Percentiles rank a stretch among this genome's conserved stretches.
phyloP scores from a whole-genome alignment of 129 eudicot genomes.

The Logfia minima region DNA sequence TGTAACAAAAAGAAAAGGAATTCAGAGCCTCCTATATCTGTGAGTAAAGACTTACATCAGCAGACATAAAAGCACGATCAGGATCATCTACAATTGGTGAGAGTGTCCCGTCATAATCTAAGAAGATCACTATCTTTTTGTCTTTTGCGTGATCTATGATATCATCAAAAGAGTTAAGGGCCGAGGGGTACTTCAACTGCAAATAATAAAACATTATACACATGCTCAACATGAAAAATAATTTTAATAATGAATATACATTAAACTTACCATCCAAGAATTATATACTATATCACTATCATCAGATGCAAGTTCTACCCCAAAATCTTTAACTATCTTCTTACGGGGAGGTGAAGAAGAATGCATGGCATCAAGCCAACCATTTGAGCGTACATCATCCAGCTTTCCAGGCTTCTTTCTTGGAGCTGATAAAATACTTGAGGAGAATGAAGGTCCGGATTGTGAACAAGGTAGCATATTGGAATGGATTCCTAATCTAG shows the following conservation, averaged over 20 bases:
- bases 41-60: slow-evolving; percentile 55
- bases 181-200: slow-evolving; percentile 80
- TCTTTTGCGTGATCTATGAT: slow-evolving; percentile 50
- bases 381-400: slow-evolving; percentile 78
- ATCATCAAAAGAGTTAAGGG: slow-evolving; percentile 59
- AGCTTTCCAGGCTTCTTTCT: slow-evolving; percentile 68
- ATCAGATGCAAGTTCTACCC: slow-evolving; percentile 53
- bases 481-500: slow-evolving; percentile 61
- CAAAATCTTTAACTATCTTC: slow-evolving; percentile 56
- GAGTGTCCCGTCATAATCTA: slow-evolving; percentile 96
- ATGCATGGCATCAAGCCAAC: slow-evolving; percentile 92
- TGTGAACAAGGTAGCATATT: slow-evolving; percentile 55
- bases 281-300: slow-evolving; percentile 55
- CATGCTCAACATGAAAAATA: background rate
- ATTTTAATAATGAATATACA: background rate
- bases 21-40: background rate
- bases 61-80: slow-evolving; percentile 88
- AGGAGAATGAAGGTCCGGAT: slow-evolving; percentile 55
- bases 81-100: slow-evolving; percentile 99
- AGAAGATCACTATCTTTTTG: slow-evolving; percentile 69
- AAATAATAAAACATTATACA: background rate
- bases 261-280: slow-evolving; percentile 71
- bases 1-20: background rate
- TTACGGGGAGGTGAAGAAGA: slow-evolving; percentile 91
- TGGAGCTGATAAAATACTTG: slow-evolving; percentile 44